Conservation (phyloP, 106 monocot species). For the Platanthera zijinensis region DNA sequence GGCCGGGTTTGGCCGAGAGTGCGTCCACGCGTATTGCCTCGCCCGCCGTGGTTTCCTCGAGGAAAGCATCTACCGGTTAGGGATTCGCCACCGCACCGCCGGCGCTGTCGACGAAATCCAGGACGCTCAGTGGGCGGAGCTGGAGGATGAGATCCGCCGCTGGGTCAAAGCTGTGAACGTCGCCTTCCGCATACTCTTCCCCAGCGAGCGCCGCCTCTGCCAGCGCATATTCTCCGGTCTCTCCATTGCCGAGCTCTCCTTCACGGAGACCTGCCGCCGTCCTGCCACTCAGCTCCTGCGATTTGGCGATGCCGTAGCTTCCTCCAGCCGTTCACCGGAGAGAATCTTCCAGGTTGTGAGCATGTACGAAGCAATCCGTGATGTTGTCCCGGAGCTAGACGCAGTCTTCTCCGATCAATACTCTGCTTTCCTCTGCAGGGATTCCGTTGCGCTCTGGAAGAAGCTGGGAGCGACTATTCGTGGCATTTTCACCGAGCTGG, state of each 20-base stretch:
- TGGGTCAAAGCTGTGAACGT: conserved; percentile 48
- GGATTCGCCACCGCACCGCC: conserved; percentile 28
- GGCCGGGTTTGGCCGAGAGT: conserved; percentile 53
- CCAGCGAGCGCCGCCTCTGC: conserved; percentile 67
- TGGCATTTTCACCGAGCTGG: conserved; percentile 73
- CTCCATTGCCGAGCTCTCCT: conserved; percentile 52
- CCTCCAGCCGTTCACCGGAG: conserved; percentile 43
- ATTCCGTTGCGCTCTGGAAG: conserved; percentile 32
- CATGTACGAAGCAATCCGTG: conserved; percentile 63
- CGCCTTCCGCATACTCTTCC: conserved; percentile 46
- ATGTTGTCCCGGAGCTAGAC: conserved; percentile 51
- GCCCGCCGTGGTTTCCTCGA: conserved; percentile 53
- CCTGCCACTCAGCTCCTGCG: conserved; percentile 45
- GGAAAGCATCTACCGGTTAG: conserved; percentile 54
- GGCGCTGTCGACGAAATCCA: conserved; percentile 23
- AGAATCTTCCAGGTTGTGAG: conserved; percentile 57
- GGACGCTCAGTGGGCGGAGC: conserved; percentile 35
- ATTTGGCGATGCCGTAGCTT: conserved; percentile 50
- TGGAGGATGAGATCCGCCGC: conserved; percentile 54
- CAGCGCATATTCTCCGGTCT: conserved; percentile 49
- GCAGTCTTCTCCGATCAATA: conserved; percentile 41
- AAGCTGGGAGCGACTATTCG: conserved; percentile 44
- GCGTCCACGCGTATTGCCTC: conserved; percentile 35
- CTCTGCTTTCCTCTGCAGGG: conserved; percentile 33
- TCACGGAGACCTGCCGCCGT: conserved; percentile 40